Evolutionary conservation across 1,284 basidiomycete species (phyloP).

Genomic region (Cryptococcus sp.): DNA sequence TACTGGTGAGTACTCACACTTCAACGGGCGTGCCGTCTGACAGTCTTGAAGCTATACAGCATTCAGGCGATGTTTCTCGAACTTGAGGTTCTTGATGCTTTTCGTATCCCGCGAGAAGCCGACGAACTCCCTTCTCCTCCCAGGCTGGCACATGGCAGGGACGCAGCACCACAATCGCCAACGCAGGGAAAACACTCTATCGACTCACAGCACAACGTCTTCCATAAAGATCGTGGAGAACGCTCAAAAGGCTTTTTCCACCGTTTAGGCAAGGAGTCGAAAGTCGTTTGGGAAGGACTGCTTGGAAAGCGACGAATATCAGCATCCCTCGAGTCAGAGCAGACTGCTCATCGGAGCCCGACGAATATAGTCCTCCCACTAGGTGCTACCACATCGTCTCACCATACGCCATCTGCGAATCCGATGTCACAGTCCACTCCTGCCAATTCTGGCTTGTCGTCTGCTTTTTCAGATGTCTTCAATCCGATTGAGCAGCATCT

Average conservation of each 20-base stretch:
- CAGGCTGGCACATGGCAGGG: slow-evolving; percentile 3
- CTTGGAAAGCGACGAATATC: slow-evolving; percentile 20
- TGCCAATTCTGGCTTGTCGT: too few species aligned
- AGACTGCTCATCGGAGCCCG: background rate
- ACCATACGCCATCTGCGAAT: too few species aligned
- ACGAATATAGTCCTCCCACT: too few species aligned
- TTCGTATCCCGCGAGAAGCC: slow-evolving; percentile 32
- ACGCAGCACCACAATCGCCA: background rate
- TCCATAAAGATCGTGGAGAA: slow-evolving; percentile 6
- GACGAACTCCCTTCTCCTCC: slow-evolving; percentile 23
- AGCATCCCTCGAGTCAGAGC: background rate
- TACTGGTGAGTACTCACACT: slow-evolving; percentile 23
- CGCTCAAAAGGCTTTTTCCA: slow-evolving; percentile 28
- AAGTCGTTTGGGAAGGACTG: slow-evolving; percentile 26
- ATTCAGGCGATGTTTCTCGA: slow-evolving; percentile 35
- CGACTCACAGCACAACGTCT: slow-evolving; percentile 5
- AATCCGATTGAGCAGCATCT: slow-evolving; percentile 25
- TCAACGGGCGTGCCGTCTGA: background rate
- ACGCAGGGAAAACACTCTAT: slow-evolving; percentile 1
- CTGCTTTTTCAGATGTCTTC: background rate
- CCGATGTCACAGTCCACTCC: too few species aligned
- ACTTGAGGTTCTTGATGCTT: slow-evolving; percentile 35
- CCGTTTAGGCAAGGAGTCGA: slow-evolving; percentile 29
- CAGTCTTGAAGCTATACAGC: slow-evolving; percentile 28
- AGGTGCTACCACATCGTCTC: too few species aligned